These are phyloP conservation scores for Nakazawaea wickerhamii DNA, from an alignment of 805 yeast genomes.

Conservation along the genomic window DNA sequence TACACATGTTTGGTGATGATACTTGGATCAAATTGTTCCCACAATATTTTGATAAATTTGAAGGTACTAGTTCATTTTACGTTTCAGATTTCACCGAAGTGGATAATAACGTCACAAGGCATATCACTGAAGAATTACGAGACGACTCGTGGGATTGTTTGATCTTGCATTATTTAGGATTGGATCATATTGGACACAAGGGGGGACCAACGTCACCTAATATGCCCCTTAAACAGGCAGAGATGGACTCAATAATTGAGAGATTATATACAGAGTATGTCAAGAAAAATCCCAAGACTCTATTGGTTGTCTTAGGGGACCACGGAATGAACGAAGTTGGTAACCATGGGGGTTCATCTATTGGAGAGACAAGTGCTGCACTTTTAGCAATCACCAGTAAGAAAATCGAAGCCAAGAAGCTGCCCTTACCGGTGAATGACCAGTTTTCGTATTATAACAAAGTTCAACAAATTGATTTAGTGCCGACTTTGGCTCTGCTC, in stretches of 20 bases:
- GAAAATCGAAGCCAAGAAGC: slow-evolving; percentile 22
- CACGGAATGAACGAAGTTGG: slow-evolving; percentile 97
- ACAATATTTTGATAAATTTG: slow-evolving; percentile 51
- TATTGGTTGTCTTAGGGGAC: slow-evolving; percentile 80
- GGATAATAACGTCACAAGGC: slow-evolving; percentile 88
- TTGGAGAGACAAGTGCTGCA: slow-evolving; percentile 89
- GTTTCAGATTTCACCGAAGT: slow-evolving; percentile 95
- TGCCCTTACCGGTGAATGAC: slow-evolving; percentile 34
- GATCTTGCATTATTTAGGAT: slow-evolving; percentile 84
- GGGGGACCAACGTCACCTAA: slow-evolving; percentile 81
- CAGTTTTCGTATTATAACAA: slow-evolving; percentile 48
- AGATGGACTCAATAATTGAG: slow-evolving; percentile 72
- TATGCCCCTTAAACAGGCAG: slow-evolving; percentile 79
- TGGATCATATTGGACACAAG: slow-evolving; percentile 97
- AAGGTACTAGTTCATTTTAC: slow-evolving; percentile 91
- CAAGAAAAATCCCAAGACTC: slow-evolving; percentile 36
- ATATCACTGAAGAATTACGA: slow-evolving; percentile 56
- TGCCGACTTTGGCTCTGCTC: slow-evolving; percentile 61
- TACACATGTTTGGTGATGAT: slow-evolving; percentile 94
- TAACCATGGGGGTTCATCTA: slow-evolving; percentile 93
- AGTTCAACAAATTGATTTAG: slow-evolving; percentile 66
- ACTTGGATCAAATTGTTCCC: slow-evolving; percentile 96
- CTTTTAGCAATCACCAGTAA: slow-evolving; percentile 61
- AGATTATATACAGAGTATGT: slow-evolving; percentile 36
- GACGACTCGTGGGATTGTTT: slow-evolving; percentile 71